phyloP scores from a whole-genome alignment of 768 basidiomycete species.

The Auricularia heimuer region DNA sequence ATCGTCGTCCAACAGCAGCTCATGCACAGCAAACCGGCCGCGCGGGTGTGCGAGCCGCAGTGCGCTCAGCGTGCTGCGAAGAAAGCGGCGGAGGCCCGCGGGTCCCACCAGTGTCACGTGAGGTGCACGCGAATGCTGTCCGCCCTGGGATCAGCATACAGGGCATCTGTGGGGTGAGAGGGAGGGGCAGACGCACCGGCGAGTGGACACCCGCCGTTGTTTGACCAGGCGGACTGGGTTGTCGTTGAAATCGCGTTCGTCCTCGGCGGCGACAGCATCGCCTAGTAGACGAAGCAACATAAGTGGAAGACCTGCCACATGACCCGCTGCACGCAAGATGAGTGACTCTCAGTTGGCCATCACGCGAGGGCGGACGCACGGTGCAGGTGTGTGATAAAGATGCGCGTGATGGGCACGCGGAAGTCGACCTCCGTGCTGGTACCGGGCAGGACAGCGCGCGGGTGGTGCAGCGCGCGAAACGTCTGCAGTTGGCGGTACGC shows the following conservation, averaged over 20 bases:
- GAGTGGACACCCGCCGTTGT: too few relatives aligned
- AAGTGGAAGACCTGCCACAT: not conserved
- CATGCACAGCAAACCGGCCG: not conserved
- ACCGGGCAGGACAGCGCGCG: not conserved
- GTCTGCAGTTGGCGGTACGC: not conserved
- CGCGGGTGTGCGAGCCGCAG: not conserved
- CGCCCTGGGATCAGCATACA: too few relatives aligned
- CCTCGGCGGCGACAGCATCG: not conserved
- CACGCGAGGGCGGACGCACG: not conserved
- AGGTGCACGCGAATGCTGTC: not conserved
- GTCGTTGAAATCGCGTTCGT: not conserved
- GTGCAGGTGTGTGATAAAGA: not conserved
- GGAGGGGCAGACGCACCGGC: too few relatives aligned
- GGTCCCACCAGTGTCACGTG: not conserved
- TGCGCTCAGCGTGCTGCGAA: not conserved
- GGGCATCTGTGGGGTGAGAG: too few relatives aligned
- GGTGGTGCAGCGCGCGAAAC: not conserved
- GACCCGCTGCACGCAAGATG: not conserved
- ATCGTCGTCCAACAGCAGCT: not conserved
- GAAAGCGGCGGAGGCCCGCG: not conserved
- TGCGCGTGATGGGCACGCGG: not conserved
- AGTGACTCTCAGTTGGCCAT: not conserved
- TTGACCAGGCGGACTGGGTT: not conserved
- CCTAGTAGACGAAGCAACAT: not conserved
- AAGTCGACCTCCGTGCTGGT: not conserved